These are phyloP conservation scores for Xylaria sp. DNA, from an alignment of 2,329 filamentous ascomycete species.

Conservation along the genomic window DNA sequence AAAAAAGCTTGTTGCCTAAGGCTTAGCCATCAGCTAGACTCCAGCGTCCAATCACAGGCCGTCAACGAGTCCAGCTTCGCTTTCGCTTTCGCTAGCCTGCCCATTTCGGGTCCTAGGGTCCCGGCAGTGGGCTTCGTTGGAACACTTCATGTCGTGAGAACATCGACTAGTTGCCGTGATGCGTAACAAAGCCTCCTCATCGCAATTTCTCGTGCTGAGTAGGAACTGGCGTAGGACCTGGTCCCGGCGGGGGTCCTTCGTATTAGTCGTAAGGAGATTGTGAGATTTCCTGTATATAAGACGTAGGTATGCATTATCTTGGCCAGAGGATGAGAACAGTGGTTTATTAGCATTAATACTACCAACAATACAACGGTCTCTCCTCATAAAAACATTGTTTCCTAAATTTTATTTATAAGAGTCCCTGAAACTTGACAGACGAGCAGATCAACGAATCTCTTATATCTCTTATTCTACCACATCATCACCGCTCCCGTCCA, in stretches of 20 bases:
- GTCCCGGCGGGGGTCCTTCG: conserved; percentile 4
- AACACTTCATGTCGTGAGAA: conserved; percentile 9
- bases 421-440: too few species aligned
- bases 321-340: neutral
- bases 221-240: conserved; percentile 9
- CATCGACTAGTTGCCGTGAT: conserved; percentile 4
- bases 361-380: neutral
- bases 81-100: conserved; percentile 26
- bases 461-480: neutral
- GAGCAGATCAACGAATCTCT: neutral
- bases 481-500: conserved; percentile 1
- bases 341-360: conserved; percentile 5
- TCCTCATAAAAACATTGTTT: conserved; percentile 4
- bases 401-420: neutral
- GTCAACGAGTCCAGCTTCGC: conserved; percentile 6
- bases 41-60: conserved; percentile 21
- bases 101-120: conserved; percentile 26
- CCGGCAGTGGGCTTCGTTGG: conserved; percentile 8
- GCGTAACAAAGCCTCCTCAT: neutral
- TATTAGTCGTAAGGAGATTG: neutral
- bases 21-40: conserved; percentile 20
- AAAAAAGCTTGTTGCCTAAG: conserved; percentile 23
- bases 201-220: conserved; percentile 2
- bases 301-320: conserved; percentile 2
- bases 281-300: conserved; percentile 26